A percentile compares a stretch with the other conserved stretches of the same genome.
Conservation (phyloP, 169 alveolate genomes). For the Perkinsus olseni region DNA sequence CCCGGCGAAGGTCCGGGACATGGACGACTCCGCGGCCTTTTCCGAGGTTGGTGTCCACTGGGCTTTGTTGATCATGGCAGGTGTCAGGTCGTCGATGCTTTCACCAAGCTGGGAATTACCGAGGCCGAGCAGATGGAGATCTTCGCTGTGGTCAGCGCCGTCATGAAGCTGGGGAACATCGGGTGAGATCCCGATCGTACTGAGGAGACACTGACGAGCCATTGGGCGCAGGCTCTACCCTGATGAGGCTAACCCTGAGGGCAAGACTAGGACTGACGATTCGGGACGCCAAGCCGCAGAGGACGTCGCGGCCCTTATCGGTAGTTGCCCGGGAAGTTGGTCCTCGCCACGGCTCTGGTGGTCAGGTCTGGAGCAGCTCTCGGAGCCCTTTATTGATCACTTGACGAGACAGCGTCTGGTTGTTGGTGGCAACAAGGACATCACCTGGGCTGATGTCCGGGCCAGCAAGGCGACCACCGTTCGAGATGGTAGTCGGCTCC, state of each 20-base stretch:
- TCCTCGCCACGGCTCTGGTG: neutral
- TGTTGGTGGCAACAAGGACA: neutral
- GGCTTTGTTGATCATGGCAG: neutral
- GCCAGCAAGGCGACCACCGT: neutral
- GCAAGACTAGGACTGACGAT: slow-evolving; percentile 16
- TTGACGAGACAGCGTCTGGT: neutral
- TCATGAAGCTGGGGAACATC: slow-evolving; percentile 32
- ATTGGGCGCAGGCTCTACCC: slow-evolving; percentile 16
- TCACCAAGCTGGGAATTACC: slow-evolving; percentile 30
- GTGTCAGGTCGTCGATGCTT: slow-evolving; percentile 13
- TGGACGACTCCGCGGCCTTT: neutral
- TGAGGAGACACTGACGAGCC: slow-evolving; percentile 15
- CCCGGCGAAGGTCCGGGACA: neutral
- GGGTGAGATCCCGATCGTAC: slow-evolving; percentile 5
- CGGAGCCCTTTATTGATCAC: neutral
- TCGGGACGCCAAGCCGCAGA: neutral
- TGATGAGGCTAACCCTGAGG: slow-evolving; percentile 14
- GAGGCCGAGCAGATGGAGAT: slow-evolving; percentile 38
- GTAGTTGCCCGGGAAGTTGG: neutral
- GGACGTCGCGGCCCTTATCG: neutral
- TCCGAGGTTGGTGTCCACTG: neutral
- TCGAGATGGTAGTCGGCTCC: neutral
- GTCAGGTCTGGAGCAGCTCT: neutral
- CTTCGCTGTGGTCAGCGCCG: slow-evolving; percentile 30
- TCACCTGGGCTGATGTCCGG: neutral